These are phyloP conservation scores for Tubosaeta sp. DNA, from an alignment of 768 basidiomycete genomes.

Conservation along the genomic window DNA sequence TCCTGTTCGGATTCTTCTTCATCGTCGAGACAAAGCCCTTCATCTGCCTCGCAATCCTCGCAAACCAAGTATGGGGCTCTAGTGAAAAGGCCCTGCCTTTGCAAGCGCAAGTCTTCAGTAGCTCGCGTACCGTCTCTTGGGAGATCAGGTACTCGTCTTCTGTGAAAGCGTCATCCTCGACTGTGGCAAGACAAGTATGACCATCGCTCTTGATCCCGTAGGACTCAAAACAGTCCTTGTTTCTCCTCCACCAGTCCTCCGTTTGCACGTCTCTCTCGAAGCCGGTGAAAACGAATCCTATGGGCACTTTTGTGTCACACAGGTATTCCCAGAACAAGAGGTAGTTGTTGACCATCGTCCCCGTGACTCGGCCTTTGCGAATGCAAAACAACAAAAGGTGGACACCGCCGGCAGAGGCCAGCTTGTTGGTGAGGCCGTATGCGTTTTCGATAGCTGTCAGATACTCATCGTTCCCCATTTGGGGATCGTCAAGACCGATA, in stretches of 20 bases:
- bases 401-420: conserved; percentile 33
- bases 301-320: conserved; percentile 35
- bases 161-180: conserved; percentile 13
- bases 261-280: conserved; percentile 34
- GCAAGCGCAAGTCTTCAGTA: conserved; percentile 16
- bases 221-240: conserved; percentile 16
- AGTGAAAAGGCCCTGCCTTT: conserved; percentile 7
- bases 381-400: conserved; percentile 41
- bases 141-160: conserved; percentile 8
- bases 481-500: conserved; percentile 32
- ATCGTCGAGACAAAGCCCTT: conserved; percentile 7
- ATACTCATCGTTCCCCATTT: conserved; percentile 26
- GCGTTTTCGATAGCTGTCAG: conserved; percentile 27
- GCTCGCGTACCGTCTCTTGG: conserved; percentile 13
- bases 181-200: conserved; percentile 30
- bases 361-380: conserved; percentile 36
- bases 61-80: conserved; percentile 20
- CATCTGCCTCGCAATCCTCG: conserved; percentile 10
- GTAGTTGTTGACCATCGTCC: conserved; percentile 37
- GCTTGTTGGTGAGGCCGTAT: conserved; percentile 29
- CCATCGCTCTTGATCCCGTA: conserved; percentile 24
- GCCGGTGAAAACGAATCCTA: conserved; percentile 37
- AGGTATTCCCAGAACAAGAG: conserved; percentile 37
- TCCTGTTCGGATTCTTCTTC: conserved; percentile 14
- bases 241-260: conserved; percentile 34